Evolutionary conservation across 2,329 filamentous ascomycete genomes (phyloP).

Genomic region (Drechslera avenae): DNA sequence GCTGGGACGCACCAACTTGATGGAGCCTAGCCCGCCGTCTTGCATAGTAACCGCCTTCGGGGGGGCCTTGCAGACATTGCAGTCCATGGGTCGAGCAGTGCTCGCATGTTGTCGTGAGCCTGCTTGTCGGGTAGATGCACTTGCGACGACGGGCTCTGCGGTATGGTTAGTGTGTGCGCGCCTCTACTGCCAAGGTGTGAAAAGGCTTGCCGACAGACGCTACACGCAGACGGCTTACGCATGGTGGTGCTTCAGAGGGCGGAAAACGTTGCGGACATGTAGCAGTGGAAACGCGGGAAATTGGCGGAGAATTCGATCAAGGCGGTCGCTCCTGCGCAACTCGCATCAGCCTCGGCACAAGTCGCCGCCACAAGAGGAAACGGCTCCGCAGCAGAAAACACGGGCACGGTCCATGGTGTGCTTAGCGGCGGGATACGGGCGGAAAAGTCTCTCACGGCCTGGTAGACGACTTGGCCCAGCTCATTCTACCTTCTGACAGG

Average conservation of each 20-base stretch:
- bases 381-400: not conserved
- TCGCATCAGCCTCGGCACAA: slow-evolving; percentile 5
- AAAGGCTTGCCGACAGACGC: slow-evolving; percentile 27
- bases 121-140: slow-evolving; percentile 26
- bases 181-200: not conserved
- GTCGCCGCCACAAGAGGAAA: slow-evolving; percentile 2
- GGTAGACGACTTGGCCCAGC: slow-evolving; percentile 6
- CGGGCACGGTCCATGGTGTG: not conserved
- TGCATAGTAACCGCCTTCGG: slow-evolving; percentile 34
- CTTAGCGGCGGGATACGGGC: slow-evolving; percentile 25
- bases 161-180: slow-evolving; percentile 8
- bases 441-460: slow-evolving; percentile 22
- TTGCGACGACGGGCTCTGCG: slow-evolving; percentile 29
- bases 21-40: slow-evolving; percentile 25
- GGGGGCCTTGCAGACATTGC: slow-evolving; percentile 27
- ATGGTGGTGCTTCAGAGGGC: slow-evolving; percentile 15
- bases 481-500: slow-evolving; percentile 18
- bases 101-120: slow-evolving; percentile 21
- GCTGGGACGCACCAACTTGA: slow-evolving; percentile 12
- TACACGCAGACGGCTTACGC: slow-evolving; percentile 34
- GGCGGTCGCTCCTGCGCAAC: not conserved
- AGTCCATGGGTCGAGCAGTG: slow-evolving; percentile 28
- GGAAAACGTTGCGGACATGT: slow-evolving; percentile 12
- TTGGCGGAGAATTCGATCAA: slow-evolving; percentile 3
- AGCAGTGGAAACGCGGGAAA: slow-evolving; percentile 23